Evolutionary conservation across 2,329 filamentous ascomycete genomes (phyloP).

Genomic region (Botryotinia narcissicola): DNA sequence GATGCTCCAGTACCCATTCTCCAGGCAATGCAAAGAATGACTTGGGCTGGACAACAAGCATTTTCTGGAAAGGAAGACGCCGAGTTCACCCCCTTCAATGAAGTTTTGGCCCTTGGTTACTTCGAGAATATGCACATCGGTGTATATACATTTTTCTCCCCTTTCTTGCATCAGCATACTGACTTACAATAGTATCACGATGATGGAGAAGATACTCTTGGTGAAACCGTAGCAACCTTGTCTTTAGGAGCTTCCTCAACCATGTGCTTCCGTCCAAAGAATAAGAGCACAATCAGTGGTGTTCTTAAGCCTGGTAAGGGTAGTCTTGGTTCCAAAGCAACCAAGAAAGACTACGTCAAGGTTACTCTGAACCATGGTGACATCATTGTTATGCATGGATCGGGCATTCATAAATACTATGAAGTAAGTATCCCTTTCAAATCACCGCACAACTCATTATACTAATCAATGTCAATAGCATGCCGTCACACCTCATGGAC

Average conservation of each 20-base stretch:
- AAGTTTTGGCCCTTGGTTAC: conserved; percentile 59
- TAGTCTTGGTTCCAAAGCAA: conserved; percentile 27
- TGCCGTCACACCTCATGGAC: conserved; percentile 50
- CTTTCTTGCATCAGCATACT: background rate
- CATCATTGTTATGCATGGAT: conserved; percentile 62
- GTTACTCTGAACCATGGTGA: conserved; percentile 59
- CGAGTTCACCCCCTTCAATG: conserved; percentile 50
- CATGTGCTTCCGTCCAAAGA: conserved; percentile 59
- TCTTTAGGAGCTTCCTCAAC: conserved; percentile 49
- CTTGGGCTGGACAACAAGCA: conserved; percentile 48
- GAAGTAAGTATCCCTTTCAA: conserved; percentile 44
- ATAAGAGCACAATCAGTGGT: conserved; percentile 32
- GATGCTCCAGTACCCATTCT: conserved; percentile 50
- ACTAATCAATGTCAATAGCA: conserved; percentile 43
- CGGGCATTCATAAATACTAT: conserved; percentile 56
- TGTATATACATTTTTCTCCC: conserved; percentile 40
- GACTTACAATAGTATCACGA: conserved; percentile 55
- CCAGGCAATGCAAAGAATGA: conserved; percentile 50
- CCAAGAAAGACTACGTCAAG: conserved; percentile 39
- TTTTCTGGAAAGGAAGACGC: background rate
- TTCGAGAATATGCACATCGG: conserved; percentile 58
- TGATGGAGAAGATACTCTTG: conserved; percentile 62
- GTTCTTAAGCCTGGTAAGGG: background rate
- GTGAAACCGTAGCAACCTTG: conserved; percentile 60
- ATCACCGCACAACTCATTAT: background rate